Evolutionary conservation across 2,329 filamentous ascomycete species (phyloP), one percentile per base, ranked within the genome.

Genomic region (Pyricularia grisea): DNA sequence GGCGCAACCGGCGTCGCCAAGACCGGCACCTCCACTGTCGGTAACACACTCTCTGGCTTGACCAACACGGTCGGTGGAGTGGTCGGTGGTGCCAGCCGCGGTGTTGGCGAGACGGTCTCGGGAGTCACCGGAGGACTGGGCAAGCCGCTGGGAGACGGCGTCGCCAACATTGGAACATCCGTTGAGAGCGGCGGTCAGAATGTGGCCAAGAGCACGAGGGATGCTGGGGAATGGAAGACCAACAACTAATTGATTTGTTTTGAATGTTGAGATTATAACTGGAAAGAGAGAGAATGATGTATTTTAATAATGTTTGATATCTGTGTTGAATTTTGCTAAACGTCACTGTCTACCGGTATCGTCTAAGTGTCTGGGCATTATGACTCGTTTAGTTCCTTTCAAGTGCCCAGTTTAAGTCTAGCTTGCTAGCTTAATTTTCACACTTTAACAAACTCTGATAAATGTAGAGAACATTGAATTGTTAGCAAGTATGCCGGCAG

Each of bases 221-320:
- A 87, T 73, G 86, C 86, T 12, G 86, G 87, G 3, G 77, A 87
- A 74, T 87, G 85, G 85, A 85, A 84, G 78, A 80, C 71, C 89
- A 68, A 64, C 60, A 63, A 63, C 60, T 63, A 63, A 60, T 67
- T 50, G 30, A 20, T 33, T 33, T 33, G 31, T 55, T 12, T 63
- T 7, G 7, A 25, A 25, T 25, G 6, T 63, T 25, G 60, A 33
- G 31, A 9, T 36, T 36, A 36, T 4, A 17, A 14, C 6, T 11
- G 14, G 33, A 36, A 1, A 11, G 33, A 10, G 31, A 36, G 33
- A n/a, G n/a, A n/a, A 36, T 36, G 33, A 36, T 36, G 11, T 36
- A 14, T 36, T 14, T 36, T 6, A 3, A 14, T 36, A 36, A 14
- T 36, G 6, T 33, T 33, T 4, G 30, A 31, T 9, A 9, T 31